Percentiles rank a stretch among this genome's conserved stretches.
These are phyloP conservation scores for Pseudovirgaria hyperparasitica DNA, from an alignment of 2,329 filamentous ascomycete species.

Conservation along the genomic window DNA sequence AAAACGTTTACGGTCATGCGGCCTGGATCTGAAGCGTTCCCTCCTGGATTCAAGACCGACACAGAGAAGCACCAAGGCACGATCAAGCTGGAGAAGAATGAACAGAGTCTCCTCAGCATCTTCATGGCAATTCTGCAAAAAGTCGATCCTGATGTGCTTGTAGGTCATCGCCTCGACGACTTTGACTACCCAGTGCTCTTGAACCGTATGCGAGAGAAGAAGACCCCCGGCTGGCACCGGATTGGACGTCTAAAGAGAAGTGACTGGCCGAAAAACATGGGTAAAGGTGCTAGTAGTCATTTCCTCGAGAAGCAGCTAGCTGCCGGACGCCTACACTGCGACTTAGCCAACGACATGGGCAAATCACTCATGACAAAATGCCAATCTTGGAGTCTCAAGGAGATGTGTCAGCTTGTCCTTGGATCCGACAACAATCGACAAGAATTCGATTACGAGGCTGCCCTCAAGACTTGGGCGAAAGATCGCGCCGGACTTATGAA, in stretches of 20 bases:
- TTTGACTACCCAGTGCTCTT: constrained; percentile 89
- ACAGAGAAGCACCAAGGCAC: constrained; percentile 62
- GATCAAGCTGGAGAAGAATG: constrained; percentile 70
- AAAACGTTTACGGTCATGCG: constrained; percentile 87
- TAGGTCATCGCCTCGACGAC: constrained; percentile 93
- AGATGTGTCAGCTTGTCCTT: constrained; percentile 92
- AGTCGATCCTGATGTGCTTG: constrained; percentile 82
- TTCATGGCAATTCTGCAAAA: constrained; percentile 82
- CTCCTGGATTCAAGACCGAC: constrained; percentile 73
- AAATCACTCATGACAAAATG: constrained; percentile 96
- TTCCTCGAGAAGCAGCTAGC: constrained; percentile 88
- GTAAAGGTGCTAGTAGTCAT: constrained; percentile 75
- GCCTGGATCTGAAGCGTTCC: constrained; percentile 63
- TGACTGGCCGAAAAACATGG: constrained; percentile 79
- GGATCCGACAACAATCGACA: constrained; percentile 57
- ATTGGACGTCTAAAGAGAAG: constrained; percentile 74
- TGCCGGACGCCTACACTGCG: constrained; percentile 79
- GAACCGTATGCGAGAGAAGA: constrained; percentile 76
- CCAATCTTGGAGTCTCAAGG: constrained; percentile 93
- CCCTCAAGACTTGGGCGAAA: constrained; percentile 74
- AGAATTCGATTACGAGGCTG: constrained; percentile 80
- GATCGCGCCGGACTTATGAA: constrained; percentile 81
- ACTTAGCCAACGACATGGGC: constrained; percentile 90
- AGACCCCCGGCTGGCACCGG: constrained; percentile 87
- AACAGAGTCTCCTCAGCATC: constrained; percentile 72